phyloP scores from a whole-genome alignment of 805 yeast species.

The Peterozyma toletana region DNA sequence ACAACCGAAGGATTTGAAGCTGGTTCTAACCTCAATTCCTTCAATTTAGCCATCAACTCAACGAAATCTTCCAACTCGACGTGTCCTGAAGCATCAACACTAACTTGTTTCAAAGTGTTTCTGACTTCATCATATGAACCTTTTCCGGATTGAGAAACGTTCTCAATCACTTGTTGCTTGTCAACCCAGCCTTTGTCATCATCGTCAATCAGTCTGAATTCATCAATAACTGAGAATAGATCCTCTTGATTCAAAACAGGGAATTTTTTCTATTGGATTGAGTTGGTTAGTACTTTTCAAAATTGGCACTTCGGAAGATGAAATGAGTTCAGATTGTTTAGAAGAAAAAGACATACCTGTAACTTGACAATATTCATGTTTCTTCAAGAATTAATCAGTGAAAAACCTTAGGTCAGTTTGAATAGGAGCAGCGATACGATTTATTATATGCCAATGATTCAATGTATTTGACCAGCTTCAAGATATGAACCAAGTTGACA shows the following conservation, averaged over 20 bases:
- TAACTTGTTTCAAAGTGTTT: conserved; percentile 84
- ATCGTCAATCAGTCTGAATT: conserved; percentile 76
- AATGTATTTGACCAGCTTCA: too few relatives aligned
- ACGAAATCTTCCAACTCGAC: conserved; percentile 96
- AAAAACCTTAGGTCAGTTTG: too few relatives aligned
- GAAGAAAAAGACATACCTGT: conserved; percentile 34
- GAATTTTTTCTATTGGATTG: conserved; percentile 57
- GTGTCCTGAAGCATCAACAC: conserved; percentile 94
- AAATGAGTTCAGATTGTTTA: neutral
- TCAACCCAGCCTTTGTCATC: conserved; percentile 95
- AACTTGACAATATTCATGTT: conserved; percentile 58
- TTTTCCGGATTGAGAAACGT: conserved; percentile 70
- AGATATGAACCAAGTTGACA: too few relatives aligned
- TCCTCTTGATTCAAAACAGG: conserved; percentile 85
- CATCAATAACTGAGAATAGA: conserved; percentile 76
- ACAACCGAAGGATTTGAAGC: conserved; percentile 21
- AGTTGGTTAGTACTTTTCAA: neutral
- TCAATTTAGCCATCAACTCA: conserved; percentile 71
- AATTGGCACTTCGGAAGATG: neutral
- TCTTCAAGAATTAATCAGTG: neutral
- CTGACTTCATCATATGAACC: conserved; percentile 89
- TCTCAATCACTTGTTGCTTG: conserved; percentile 81
- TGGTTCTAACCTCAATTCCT: conserved; percentile 33
- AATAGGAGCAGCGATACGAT: too few relatives aligned
- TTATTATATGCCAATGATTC: too few relatives aligned